A percentile compares a stretch with the other conserved stretches of the same genome.
These are phyloP conservation scores for Colletotrichum tamarilloi DNA, from an alignment of 2,329 filamentous ascomycete species.

Conservation along the genomic window DNA sequence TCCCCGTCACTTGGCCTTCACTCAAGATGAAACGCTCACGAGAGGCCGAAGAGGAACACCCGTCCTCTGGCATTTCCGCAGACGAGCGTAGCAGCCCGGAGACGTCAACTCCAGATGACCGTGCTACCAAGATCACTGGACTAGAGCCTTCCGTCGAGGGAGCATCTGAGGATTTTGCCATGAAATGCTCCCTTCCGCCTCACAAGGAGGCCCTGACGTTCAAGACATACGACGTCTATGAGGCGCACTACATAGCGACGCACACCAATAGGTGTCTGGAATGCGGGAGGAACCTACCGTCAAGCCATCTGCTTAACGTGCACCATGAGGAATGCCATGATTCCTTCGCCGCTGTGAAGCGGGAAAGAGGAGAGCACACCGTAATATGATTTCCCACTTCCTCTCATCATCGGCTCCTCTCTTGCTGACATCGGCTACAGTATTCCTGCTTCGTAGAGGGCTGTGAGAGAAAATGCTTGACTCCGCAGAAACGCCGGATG, in stretches of 20 bases:
- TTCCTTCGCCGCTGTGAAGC: constrained; percentile 76
- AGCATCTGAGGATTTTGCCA: constrained; percentile 56
- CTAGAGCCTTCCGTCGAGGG: constrained; percentile 59
- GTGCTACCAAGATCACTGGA: constrained; percentile 67
- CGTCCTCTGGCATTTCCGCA: constrained; percentile 44
- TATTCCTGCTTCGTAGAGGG: constrained; percentile 91
- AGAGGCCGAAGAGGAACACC: constrained; percentile 64
- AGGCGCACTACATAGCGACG: constrained; percentile 83
- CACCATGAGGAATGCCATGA: constrained; percentile 96
- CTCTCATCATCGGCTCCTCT: background rate
- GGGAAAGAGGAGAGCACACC: constrained; percentile 87
- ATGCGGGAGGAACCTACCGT: constrained; percentile 90
- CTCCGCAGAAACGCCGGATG: constrained; percentile 83
- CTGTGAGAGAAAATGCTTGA: constrained; percentile 87
- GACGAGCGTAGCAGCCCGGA: constrained; percentile 24
- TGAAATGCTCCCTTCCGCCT: constrained; percentile 85
- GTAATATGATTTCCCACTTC: constrained; percentile 52
- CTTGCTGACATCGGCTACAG: constrained; percentile 53
- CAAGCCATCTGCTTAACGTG: constrained; percentile 79
- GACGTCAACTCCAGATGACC: constrained; percentile 38
- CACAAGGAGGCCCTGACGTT: constrained; percentile 80
- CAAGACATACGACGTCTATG: constrained; percentile 81
- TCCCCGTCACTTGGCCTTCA: constrained; percentile 23
- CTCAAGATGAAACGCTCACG: constrained; percentile 71
- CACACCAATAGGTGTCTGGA: constrained; percentile 88